These are phyloP conservation scores for Rhodotorula babjevae DNA, from an alignment of 768 basidiomycete genomes.

Conservation along the genomic window DNA sequence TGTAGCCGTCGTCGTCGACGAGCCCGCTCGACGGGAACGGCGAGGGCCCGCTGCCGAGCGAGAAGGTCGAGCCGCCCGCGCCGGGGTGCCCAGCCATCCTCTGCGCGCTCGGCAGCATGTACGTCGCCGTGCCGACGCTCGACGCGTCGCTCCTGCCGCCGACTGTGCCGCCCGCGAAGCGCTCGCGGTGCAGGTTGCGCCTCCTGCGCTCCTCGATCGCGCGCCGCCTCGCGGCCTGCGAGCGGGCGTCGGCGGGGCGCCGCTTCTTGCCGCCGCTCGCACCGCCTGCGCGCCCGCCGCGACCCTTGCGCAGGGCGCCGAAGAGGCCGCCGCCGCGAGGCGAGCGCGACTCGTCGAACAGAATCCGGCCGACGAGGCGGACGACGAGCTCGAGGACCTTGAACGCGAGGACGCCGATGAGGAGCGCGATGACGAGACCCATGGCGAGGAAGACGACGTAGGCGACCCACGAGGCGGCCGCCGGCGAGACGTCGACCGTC, in stretches of 20 bases:
- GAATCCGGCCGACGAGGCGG: conserved; percentile 68
- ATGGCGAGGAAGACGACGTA: conserved; percentile 82
- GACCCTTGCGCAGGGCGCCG: conserved; percentile 69
- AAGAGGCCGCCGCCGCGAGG: conserved; percentile 79
- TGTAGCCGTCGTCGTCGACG: conserved; percentile 63
- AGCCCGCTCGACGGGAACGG: conserved; percentile 30
- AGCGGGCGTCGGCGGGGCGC: conserved; percentile 31
- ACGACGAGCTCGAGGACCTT: conserved; percentile 80
- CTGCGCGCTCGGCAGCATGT: conserved; percentile 50
- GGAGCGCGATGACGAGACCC: conserved; percentile 74
- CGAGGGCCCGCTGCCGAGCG: conserved; percentile 41
- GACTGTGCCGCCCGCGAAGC: conserved; percentile 2
- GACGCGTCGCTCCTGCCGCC: conserved; percentile 17
- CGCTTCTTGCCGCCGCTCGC: conserved; percentile 40
- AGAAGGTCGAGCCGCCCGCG: conserved; percentile 55
- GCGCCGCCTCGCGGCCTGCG: neutral
- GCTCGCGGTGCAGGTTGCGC: conserved; percentile 22
- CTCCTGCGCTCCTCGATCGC: conserved; percentile 35
- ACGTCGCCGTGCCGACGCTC: conserved; percentile 28
- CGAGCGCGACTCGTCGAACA: conserved; percentile 77
- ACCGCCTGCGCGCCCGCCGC: conserved; percentile 2
- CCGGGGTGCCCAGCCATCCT: conserved; percentile 55
- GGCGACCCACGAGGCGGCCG: conserved; percentile 84
- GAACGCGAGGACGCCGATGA: conserved; percentile 71
- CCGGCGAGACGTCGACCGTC: conserved; percentile 71